Percentiles rank a stretch among this genome's conserved stretches.
phyloP scores from a whole-genome alignment of 768 basidiomycete species.

The Suillus cothurnatus region DNA sequence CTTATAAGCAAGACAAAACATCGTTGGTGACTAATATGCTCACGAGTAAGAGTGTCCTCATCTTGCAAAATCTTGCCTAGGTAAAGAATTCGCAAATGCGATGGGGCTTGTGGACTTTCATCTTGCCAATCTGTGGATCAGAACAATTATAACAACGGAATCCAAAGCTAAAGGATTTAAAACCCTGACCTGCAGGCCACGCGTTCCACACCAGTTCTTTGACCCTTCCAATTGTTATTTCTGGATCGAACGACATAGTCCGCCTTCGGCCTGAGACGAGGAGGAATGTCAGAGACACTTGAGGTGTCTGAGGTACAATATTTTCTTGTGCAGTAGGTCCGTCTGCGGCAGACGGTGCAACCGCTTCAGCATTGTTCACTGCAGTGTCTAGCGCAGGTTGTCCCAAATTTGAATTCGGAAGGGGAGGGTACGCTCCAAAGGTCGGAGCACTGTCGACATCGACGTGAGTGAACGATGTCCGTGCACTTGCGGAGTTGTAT shows the following conservation, averaged over 20 bases:
- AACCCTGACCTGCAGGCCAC: slow-evolving; percentile 67
- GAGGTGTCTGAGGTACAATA: slow-evolving; percentile 58
- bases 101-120: slow-evolving; percentile 76
- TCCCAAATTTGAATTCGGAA: slow-evolving; percentile 10
- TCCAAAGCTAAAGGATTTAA: neutral
- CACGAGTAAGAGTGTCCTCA: slow-evolving; percentile 73
- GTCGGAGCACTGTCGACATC: slow-evolving; percentile 35
- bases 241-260: slow-evolving; percentile 75
- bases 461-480: slow-evolving; percentile 57
- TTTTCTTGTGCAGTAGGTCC: slow-evolving; percentile 9
- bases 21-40: slow-evolving; percentile 25
- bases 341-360: slow-evolving; percentile 11
- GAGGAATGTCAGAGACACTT: slow-evolving; percentile 70
- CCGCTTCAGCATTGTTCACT: slow-evolving; percentile 10
- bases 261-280: slow-evolving; percentile 68
- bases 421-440: slow-evolving; percentile 24
- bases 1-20: neutral
- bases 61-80: slow-evolving; percentile 83
- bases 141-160: neutral
- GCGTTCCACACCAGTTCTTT: slow-evolving; percentile 86
- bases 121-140: slow-evolving; percentile 67
- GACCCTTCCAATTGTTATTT: slow-evolving; percentile 72
- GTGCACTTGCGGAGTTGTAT: slow-evolving; percentile 44
- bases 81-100: slow-evolving; percentile 74
- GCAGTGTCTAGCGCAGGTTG: slow-evolving; percentile 2